phyloP scores from a whole-genome alignment of 805 yeast genomes.

The Yamadazyma olivae region DNA sequence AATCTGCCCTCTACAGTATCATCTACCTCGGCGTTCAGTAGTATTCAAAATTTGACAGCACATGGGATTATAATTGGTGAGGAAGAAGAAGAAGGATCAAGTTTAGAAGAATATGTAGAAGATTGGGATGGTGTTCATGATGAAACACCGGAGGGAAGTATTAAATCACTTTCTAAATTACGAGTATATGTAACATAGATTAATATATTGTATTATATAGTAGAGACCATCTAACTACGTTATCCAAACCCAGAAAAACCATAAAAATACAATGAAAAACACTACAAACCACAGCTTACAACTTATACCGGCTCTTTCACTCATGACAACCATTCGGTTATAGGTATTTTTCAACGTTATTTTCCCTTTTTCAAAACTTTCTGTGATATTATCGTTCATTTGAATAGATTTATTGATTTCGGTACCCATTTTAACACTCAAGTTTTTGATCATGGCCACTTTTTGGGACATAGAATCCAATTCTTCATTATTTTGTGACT shows the following conservation, averaged over 20 bases:
- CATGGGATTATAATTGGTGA: too few relatives aligned
- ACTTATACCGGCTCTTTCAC: slow-evolving; percentile 43
- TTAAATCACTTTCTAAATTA: slow-evolving; percentile 4
- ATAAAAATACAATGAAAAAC: slow-evolving; percentile 31
- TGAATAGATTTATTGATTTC: slow-evolving; percentile 41
- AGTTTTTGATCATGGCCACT: slow-evolving; percentile 38
- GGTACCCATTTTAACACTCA: slow-evolving; percentile 41
- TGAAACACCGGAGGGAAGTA: background rate
- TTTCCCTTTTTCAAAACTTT: slow-evolving; percentile 37
- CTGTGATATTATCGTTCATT: slow-evolving; percentile 40
- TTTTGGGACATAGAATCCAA: slow-evolving; percentile 39
- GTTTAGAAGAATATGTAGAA: slow-evolving; percentile 1
- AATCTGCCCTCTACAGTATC: too few relatives aligned
- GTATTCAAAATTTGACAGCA: too few relatives aligned
- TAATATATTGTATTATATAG: background rate
- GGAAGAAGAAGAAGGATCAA: slow-evolving; percentile 2
- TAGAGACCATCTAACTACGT: slow-evolving; percentile 5
- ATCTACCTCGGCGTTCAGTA: too few relatives aligned
- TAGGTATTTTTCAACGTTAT: slow-evolving; percentile 40
- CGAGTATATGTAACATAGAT: slow-evolving; percentile 2
- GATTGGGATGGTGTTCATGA: slow-evolving; percentile 7
- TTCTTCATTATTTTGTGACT: slow-evolving; percentile 42
- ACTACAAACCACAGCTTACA: slow-evolving; percentile 45
- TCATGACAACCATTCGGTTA: slow-evolving; percentile 43
- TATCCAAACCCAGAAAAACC: slow-evolving; percentile 43